Evolutionary conservation across 2,329 filamentous ascomycete genomes (phyloP), one percentile per base, ranked within the genome.

Genomic region (Fusarium longipes): DNA sequence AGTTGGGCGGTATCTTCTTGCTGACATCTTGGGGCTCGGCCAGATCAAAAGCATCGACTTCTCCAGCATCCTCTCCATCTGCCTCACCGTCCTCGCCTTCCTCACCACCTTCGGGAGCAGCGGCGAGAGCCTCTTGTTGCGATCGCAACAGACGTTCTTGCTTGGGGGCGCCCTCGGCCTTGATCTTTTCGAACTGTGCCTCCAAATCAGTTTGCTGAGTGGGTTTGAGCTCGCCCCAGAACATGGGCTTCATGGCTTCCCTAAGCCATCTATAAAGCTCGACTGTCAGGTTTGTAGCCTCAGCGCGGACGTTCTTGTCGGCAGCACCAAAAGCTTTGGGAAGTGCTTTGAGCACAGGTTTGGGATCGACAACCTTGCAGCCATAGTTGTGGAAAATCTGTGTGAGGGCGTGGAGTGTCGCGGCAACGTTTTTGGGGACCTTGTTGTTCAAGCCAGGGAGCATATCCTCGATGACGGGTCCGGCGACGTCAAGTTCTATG

Each of bases 241-340:
- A 98, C 79, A 98, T 91, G 35, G 95, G 93, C 77, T 99, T 99
- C 89, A 99, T 97, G 12, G 95, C 95, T 68, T 99, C 96, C 70
- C 95, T 91, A 32, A 99, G 84, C 96, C 96, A 99, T 79, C 96
- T 86, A 79, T 99, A 99, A 58, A 99, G 87, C 76, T 99, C 96
- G 45, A 97, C 93, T 0, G 95, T 91, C 57, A 99, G 83, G 71
- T 91, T 93, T 44, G 96, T 96, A 27, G 94, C 93, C 77, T 97
- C 96, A 5, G 94, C 93, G 79, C 96, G 91, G 17, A 99, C 93
- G 77, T 98, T 98, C 81, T 99, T 99, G 84, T 99, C 96, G 30
- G 96, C 95, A 77, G 98, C 96, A 20, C 93, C 93, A 76, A 97
- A 99, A 3, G 90, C 91, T 76, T 97, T 97, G 5, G 96, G 93